These are phyloP conservation scores for Nannochloris sp. DNA, from an alignment of 139 green algal species.

Conservation along the genomic window DNA sequence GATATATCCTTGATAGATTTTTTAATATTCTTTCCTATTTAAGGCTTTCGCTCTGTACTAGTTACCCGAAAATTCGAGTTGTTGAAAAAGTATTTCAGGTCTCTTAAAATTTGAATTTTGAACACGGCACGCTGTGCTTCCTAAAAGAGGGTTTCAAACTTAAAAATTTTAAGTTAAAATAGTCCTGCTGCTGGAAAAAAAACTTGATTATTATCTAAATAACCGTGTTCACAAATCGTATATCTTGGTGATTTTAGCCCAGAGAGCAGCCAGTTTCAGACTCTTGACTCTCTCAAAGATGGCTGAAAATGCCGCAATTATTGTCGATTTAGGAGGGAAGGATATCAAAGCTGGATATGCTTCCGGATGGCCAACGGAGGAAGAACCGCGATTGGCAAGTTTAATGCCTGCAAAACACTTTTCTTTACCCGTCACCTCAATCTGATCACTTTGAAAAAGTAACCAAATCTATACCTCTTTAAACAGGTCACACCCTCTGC, in stretches of 20 bases:
- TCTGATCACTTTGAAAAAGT: not conserved
- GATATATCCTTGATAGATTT: too few relatives aligned
- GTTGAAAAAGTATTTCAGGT: too few relatives aligned
- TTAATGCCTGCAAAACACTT: not conserved
- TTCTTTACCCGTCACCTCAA: not conserved
- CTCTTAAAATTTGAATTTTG: too few relatives aligned
- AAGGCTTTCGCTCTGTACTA: too few relatives aligned
- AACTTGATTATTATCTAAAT: not conserved
- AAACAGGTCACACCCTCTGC: constrained; percentile 1
- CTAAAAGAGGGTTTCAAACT: too few relatives aligned
- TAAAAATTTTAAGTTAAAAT: constrained; percentile 1
- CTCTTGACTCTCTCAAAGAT: not conserved
- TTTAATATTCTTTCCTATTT: too few relatives aligned
- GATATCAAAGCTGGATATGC: constrained; percentile 11
- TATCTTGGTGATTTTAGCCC: not conserved
- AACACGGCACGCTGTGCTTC: too few relatives aligned
- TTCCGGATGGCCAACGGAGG: constrained; percentile 2
- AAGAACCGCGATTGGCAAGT: constrained; percentile 3
- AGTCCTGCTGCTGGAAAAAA: not conserved
- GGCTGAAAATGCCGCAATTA: not conserved
- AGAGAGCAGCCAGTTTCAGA: too few relatives aligned
- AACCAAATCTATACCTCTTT: too few relatives aligned
- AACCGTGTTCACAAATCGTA: not conserved
- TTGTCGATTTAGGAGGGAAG: constrained; percentile 5
- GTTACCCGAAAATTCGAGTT: too few relatives aligned